Evolutionary conservation across 257 asterid species (phyloP).

Genomic region (Forsythia suspensa): DNA sequence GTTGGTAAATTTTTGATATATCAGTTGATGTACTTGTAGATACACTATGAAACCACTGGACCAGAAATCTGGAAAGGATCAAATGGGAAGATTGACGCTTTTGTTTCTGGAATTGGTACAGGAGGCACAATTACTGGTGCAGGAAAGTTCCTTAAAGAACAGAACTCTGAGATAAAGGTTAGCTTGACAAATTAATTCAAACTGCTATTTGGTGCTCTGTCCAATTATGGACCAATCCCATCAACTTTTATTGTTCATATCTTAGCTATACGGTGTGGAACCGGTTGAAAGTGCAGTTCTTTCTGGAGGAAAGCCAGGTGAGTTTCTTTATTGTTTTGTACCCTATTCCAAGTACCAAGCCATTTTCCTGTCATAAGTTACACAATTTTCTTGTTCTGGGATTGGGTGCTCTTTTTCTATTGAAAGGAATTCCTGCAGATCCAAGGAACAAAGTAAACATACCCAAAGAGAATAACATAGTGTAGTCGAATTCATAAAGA

Average conservation of each 20-base stretch:
- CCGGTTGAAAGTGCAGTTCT: conserved; percentile 84
- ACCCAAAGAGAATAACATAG: background rate
- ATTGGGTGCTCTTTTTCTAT: background rate
- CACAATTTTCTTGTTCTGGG: background rate
- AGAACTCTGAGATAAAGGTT: conserved; percentile 58
- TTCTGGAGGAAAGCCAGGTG: conserved; percentile 93
- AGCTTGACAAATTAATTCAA: background rate
- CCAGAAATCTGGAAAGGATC: conserved; percentile 78
- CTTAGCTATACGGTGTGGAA: conserved; percentile 69
- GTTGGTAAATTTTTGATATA: background rate
- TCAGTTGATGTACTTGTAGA: conserved; percentile 30
- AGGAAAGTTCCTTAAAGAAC: conserved; percentile 56
- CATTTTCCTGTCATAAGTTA: background rate
- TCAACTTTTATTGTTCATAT: background rate
- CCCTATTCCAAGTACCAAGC: background rate
- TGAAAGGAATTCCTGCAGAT: background rate
- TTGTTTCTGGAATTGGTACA: conserved; percentile 63
- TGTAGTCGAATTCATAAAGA: background rate
- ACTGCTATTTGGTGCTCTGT: conserved; percentile 7
- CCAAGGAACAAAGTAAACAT: background rate
- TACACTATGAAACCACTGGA: conserved; percentile 79
- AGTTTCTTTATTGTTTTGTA: conserved; percentile 23
- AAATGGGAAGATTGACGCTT: conserved; percentile 60
- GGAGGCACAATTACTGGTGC: conserved; percentile 68
- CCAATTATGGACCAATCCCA: background rate